Evolutionary conservation across 2,329 filamentous ascomycete species (phyloP).

Genomic region (Exophiala sideris): DNA sequence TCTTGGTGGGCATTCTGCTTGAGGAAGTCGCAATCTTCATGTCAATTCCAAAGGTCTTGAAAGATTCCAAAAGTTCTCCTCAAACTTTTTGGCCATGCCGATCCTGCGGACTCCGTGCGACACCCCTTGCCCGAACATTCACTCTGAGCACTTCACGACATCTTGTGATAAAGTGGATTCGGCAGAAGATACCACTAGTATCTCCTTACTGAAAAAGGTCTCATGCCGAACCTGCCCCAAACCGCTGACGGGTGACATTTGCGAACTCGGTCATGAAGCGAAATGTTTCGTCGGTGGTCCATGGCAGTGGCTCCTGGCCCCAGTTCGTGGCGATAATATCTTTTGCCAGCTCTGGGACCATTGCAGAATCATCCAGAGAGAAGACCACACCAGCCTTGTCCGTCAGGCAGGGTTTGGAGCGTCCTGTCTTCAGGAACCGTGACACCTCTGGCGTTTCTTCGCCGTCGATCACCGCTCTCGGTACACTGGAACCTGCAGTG

Average conservation of each 20-base stretch:
- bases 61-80: too few relatives aligned
- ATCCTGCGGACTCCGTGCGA: too few relatives aligned
- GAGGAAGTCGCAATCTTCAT: too few relatives aligned
- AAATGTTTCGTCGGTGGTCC: constrained; percentile 1
- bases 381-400: neutral
- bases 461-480: neutral
- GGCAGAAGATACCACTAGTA: neutral
- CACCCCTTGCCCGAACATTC: too few relatives aligned
- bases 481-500: neutral
- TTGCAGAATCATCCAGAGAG: neutral
- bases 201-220: too few relatives aligned
- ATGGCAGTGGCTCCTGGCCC: neutral
- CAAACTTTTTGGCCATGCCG: too few relatives aligned
- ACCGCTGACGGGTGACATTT: neutral
- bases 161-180: neutral
- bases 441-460: constrained; percentile 3
- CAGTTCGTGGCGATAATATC: constrained; percentile 5
- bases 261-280: constrained; percentile 2
- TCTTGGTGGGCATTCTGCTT: too few relatives aligned
- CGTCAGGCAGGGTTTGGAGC: neutral
- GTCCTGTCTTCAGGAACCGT: neutral
- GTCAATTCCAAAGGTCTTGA: too few relatives aligned
- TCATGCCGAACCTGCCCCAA: too few relatives aligned
- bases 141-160: too few relatives aligned
- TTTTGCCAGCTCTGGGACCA: constrained; percentile 2